These are phyloP conservation scores for Colletotrichum magnum DNA, from an alignment of 2,329 filamentous ascomycete species.

Conservation along the genomic window DNA sequence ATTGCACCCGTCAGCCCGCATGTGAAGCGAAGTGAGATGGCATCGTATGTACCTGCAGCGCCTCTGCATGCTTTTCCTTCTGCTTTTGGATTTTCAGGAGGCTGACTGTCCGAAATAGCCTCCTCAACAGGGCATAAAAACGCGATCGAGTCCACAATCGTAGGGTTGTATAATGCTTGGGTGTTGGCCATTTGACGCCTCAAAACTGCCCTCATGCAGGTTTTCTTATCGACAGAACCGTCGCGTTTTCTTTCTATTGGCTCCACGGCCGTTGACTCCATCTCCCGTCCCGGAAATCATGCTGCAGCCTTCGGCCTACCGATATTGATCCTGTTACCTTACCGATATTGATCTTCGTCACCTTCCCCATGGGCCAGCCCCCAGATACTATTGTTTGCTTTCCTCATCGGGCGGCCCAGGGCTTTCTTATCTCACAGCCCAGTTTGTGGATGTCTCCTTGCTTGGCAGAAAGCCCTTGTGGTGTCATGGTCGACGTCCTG, in stretches of 20 bases:
- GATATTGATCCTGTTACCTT: slow-evolving; percentile 3
- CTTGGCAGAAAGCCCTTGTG: neutral
- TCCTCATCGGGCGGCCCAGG: neutral
- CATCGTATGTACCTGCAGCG: slow-evolving; percentile 16
- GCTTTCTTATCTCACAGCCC: neutral
- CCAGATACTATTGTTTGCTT: neutral
- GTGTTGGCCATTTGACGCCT: neutral
- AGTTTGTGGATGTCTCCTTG: neutral
- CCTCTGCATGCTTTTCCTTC: slow-evolving; percentile 1
- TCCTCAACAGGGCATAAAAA: slow-evolving; percentile 13
- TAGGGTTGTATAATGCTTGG: neutral
- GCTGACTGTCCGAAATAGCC: neutral
- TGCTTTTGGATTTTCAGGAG: slow-evolving; percentile 3
- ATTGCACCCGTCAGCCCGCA: neutral
- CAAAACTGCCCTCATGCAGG: neutral
- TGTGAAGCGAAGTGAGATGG: slow-evolving; percentile 6
- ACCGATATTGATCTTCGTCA: neutral
- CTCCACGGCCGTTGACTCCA: neutral
- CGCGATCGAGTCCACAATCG: neutral
- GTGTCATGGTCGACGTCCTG: neutral
- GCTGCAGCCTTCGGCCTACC: slow-evolving; percentile 2
- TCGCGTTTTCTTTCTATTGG: neutral
- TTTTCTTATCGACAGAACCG: neutral
- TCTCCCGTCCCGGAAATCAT: neutral
- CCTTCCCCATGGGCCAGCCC: neutral